A percentile compares a stretch with the other conserved stretches of the same genome.
Conservation (phyloP, 176 grass and related monocot genomes). For the Musa acuminata region DNA sequence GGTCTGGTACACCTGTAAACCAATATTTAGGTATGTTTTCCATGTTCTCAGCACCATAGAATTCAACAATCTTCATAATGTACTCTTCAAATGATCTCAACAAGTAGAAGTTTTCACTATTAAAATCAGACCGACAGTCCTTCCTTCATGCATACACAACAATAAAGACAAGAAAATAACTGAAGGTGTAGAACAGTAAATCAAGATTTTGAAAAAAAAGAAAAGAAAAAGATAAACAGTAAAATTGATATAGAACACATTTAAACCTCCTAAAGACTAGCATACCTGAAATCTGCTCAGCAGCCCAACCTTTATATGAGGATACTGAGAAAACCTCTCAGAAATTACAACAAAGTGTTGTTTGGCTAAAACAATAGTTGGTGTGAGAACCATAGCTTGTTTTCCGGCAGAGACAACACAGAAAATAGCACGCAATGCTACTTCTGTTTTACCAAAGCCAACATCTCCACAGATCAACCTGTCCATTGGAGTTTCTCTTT, state of each 20-base stretch:
- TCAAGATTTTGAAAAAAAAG: not conserved
- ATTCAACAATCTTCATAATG: not conserved
- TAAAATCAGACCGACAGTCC: too few relatives aligned
- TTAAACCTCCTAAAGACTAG: constrained; percentile 5
- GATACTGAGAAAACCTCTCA: constrained; percentile 76
- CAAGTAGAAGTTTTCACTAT: too few relatives aligned
- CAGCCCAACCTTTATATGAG: constrained; percentile 71
- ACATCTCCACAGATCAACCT: constrained; percentile 98
- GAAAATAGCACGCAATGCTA: constrained; percentile 84
- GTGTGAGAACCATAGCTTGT: constrained; percentile 95
- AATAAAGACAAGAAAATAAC: not conserved
- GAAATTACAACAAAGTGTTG: constrained; percentile 87
- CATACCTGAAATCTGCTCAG: constrained; percentile 81
- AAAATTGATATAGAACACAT: not conserved
- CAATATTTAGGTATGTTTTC: not conserved
- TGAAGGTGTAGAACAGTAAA: not conserved
- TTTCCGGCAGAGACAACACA: constrained; percentile 67
- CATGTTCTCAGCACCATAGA: not conserved
- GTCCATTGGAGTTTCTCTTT: constrained; percentile 96
- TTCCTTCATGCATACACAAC: too few relatives aligned
- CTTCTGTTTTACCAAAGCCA: constrained; percentile 97
- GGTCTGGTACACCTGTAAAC: too few relatives aligned
- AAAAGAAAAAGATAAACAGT: not conserved
- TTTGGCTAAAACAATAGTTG: constrained; percentile 77
- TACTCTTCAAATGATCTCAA: not conserved